Conservation (phyloP, 2,329 filamentous ascomycete species). For the Purpureocillium takamizusanense region DNA sequence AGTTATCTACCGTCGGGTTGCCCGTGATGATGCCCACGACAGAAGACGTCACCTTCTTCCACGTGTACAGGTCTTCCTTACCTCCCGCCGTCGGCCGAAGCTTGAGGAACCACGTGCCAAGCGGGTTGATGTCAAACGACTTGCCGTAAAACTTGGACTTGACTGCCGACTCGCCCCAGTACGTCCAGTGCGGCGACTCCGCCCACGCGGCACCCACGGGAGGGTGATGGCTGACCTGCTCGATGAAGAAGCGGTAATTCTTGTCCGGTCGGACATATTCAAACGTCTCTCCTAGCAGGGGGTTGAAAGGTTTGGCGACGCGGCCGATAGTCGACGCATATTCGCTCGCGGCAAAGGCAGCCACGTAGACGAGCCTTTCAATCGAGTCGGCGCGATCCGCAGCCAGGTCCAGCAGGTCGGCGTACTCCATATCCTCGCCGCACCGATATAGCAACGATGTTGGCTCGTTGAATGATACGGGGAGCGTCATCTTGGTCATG, state of each 20-base stretch:
- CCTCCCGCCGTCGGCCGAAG: slow-evolving; percentile 67
- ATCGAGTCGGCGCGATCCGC: slow-evolving; percentile 79
- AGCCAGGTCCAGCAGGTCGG: slow-evolving; percentile 81
- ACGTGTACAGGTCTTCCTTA: slow-evolving; percentile 85
- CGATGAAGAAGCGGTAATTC: slow-evolving; percentile 95
- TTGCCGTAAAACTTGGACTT: slow-evolving; percentile 97
- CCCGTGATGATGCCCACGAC: slow-evolving; percentile 98
- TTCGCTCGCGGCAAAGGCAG: slow-evolving; percentile 90
- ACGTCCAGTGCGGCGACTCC: slow-evolving; percentile 90
- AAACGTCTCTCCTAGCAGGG: slow-evolving; percentile 89
- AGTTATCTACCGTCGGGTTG: slow-evolving; percentile 94
- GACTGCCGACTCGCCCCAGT: slow-evolving; percentile 92
- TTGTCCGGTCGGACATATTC: slow-evolving; percentile 95
- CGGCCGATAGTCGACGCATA: slow-evolving; percentile 95
- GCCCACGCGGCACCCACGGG: slow-evolving; percentile 90
- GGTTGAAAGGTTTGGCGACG: slow-evolving; percentile 97
- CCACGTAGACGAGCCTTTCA: slow-evolving; percentile 88
- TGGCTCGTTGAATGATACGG: slow-evolving; percentile 97
- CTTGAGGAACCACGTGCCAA: slow-evolving; percentile 93
- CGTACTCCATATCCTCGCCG: slow-evolving; percentile 97
- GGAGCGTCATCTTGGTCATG: slow-evolving; percentile 99
- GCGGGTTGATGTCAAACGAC: slow-evolving; percentile 91
- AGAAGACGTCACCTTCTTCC: slow-evolving; percentile 97
- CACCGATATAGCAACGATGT: slow-evolving; percentile 92
- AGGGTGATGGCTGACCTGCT: slow-evolving; percentile 96